Evolutionary conservation across 1,284 basidiomycete genomes (phyloP), one percentile per base, ranked within the genome.

Genomic region (Pseudozyma tsukubaensis): DNA sequence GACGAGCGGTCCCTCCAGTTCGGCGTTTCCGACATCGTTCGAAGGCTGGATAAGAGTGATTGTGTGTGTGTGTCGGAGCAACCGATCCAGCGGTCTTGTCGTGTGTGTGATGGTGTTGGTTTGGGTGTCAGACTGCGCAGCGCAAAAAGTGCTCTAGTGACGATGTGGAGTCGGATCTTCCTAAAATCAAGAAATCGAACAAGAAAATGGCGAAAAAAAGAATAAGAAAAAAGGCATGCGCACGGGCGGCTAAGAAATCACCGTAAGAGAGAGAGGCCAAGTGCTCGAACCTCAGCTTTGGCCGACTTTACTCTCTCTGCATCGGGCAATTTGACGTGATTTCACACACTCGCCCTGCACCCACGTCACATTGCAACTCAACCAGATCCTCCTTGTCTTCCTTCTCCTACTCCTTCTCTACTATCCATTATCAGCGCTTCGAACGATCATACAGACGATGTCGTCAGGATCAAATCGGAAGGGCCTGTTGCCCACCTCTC

Each of bases 401-500:
- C 43, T 12, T 24, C 55, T 39, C 24, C 36, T 19, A 49, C 35
- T 45, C 49, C 18, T 13, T 29, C 54, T 50, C 18, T 40, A 40
- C 5, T 45, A 18, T 16, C 43, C 40, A 35, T 18, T 21, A 32
- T 18, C 24, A 36, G 5, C 51, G 24, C 11, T 29, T 36, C 7
- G 19, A 11, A 1, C 18, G 9, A 36, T 12, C 18, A 37, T 3
- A 51, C 14, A 40, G 9, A 50, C 8, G 11, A 71, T 71, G 62
- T 66, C 62, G 35, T 72, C 69, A 14, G 45, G 50, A 19, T 72
- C 69, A 36, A 61, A 62, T 65, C 59, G 69, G 21, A 72, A 65
- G 69, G 62, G 69, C 69, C 62, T 73, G 57, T 62, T 73, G 58
- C 71, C 71, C 71, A 68, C 58, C n/a, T 64, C 72, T 18, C 59